Conservation (phyloP, 1,139 yeast genomes). For the Kodamaea arcana region DNA sequence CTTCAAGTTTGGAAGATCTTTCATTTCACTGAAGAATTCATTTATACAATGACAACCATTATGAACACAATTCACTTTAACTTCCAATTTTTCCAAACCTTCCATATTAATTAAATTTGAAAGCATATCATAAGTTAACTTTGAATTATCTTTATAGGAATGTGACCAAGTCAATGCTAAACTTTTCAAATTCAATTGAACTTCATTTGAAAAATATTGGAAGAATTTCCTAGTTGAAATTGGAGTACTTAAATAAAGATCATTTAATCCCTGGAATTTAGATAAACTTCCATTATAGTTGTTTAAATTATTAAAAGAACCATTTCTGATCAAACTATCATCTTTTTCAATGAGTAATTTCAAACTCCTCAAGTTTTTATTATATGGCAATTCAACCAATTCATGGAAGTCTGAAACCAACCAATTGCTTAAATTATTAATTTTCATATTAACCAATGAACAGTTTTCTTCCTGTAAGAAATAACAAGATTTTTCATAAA, state of each 20-base stretch:
- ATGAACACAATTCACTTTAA: slow-evolving; percentile 22
- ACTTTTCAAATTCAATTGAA: slow-evolving; percentile 12
- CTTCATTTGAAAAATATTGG: slow-evolving; percentile 9
- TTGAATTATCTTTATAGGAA: slow-evolving; percentile 15
- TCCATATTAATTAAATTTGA: slow-evolving; percentile 14
- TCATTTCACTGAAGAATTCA: slow-evolving; percentile 18
- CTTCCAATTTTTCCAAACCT: slow-evolving; percentile 17
- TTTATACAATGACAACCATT: slow-evolving; percentile 21
- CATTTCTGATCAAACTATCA: not conserved
- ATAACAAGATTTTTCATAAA: slow-evolving; percentile 15
- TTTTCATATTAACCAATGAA: slow-evolving; percentile 10
- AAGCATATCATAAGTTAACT: slow-evolving; percentile 12
- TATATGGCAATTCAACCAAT: slow-evolving; percentile 17
- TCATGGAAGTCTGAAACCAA: slow-evolving; percentile 19
- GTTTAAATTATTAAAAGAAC: not conserved
- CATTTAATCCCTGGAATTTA: slow-evolving; percentile 10
- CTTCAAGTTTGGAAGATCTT: slow-evolving; percentile 9
- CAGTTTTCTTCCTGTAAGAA: slow-evolving; percentile 7
- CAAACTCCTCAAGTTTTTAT: slow-evolving; percentile 17
- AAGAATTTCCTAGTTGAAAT: slow-evolving; percentile 15
- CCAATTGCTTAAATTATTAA: slow-evolving; percentile 22
- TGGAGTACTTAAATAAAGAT: slow-evolving; percentile 20
- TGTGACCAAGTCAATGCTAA: slow-evolving; percentile 20
- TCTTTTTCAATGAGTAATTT: slow-evolving; percentile 17
- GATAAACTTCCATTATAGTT: slow-evolving; percentile 3